phyloP scores from a whole-genome alignment of 2,329 filamentous ascomycete species.

The Stachybotrys elegans region DNA sequence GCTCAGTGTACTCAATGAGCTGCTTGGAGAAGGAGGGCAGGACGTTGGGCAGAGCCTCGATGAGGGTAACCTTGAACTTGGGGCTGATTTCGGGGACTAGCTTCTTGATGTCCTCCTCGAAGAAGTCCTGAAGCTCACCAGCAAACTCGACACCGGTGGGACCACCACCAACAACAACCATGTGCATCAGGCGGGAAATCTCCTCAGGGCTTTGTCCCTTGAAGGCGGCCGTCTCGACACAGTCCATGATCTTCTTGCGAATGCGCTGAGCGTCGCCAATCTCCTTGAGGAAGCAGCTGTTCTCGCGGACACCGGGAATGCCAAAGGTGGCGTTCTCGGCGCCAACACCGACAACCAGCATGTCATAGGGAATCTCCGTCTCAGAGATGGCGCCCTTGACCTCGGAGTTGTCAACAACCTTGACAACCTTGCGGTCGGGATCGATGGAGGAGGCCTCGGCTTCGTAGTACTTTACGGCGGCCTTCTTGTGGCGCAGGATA shows the following conservation, averaged over 20 bases:
- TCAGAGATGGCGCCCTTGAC: constrained; percentile 77
- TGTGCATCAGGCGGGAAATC: constrained; percentile 90
- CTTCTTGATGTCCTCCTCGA: constrained; percentile 96
- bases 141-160: constrained; percentile 98
- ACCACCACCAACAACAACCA: constrained; percentile 92
- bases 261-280: constrained; percentile 94
- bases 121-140: constrained; percentile 97
- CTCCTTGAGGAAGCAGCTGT: constrained; percentile 98
- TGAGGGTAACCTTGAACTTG: constrained; percentile 94
- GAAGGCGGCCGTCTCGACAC: constrained; percentile 96
- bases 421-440: constrained; percentile 80
- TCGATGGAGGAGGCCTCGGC: constrained; percentile 95
- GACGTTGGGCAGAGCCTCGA: constrained; percentile 94
- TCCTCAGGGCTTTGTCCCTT: constrained; percentile 90
- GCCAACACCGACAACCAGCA: constrained; percentile 95
- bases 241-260: constrained; percentile 99
- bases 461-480: constrained; percentile 93
- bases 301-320: constrained; percentile 88
- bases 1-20: constrained; percentile 98
- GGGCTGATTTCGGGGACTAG: constrained; percentile 93
- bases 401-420: constrained; percentile 88
- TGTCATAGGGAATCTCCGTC: constrained; percentile 94
- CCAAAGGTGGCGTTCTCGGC: constrained; percentile 98
- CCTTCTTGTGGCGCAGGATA: constrained; percentile 92
- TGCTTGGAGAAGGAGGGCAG: constrained; percentile 99